Evolutionary conservation across 352 stramenopile species (phyloP).

Genomic region (Plasmopara viticola): DNA sequence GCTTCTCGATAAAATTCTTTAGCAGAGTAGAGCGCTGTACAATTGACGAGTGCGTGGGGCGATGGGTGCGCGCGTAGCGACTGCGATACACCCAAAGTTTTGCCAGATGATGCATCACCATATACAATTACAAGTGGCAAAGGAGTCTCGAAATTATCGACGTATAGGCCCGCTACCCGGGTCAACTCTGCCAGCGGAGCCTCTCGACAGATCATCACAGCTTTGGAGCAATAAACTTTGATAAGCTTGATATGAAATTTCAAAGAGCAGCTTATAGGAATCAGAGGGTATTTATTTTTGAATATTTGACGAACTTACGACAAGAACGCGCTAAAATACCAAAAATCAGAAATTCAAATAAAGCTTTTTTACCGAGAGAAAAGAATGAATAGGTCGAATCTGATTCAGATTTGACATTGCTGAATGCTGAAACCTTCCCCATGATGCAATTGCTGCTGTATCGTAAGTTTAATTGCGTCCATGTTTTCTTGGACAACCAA

Average conservation of each 20-base stretch:
- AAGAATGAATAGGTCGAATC: no score
- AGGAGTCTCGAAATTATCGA: conserved; percentile 33
- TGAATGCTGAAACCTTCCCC: no score
- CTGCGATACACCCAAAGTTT: conserved; percentile 51
- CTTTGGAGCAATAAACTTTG: no score
- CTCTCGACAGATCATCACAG: conserved; percentile 46
- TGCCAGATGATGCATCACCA: conserved; percentile 69
- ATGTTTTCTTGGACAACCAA: no score
- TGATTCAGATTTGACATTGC: no score
- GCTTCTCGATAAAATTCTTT: conserved; percentile 71
- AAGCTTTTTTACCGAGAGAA: no score
- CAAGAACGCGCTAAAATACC: no score
- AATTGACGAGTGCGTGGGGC: conserved; percentile 58
- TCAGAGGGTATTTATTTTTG: neutral
- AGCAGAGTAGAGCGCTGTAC: conserved; percentile 54
- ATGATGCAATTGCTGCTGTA: no score
- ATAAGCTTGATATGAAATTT: no score
- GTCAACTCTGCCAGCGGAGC: conserved; percentile 44
- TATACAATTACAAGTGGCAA: conserved; percentile 65
- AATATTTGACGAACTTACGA: conserved; percentile 10
- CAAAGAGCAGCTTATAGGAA: no score
- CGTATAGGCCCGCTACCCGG: conserved; percentile 35
- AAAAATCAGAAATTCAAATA: no score
- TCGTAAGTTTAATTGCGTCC: no score
- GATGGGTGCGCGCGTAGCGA: conserved; percentile 27